phyloP scores from a whole-genome alignment of 2,329 filamentous ascomycete genomes.

The Coccinonectria pachysandricola region DNA sequence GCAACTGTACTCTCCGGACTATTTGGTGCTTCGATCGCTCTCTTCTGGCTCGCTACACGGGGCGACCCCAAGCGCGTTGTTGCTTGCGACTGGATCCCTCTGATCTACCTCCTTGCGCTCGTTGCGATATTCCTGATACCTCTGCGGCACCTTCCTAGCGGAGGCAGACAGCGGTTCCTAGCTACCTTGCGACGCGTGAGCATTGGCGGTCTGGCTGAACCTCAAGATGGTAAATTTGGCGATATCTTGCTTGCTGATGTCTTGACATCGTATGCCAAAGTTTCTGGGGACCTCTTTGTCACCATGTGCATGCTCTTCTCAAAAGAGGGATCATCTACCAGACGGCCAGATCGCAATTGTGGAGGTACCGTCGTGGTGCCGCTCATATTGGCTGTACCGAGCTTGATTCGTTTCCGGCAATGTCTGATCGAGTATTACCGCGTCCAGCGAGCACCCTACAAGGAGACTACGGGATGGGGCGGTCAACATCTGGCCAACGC shows the following conservation, averaged over 20 bases:
- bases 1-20: slow-evolving; percentile 66
- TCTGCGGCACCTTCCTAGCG: slow-evolving; percentile 54
- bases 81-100: slow-evolving; percentile 75
- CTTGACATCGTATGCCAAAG: slow-evolving; percentile 87
- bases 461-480: slow-evolving; percentile 57
- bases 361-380: slow-evolving; percentile 74
- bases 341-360: slow-evolving; percentile 69
- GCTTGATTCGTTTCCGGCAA: slow-evolving; percentile 77
- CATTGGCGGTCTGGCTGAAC: slow-evolving; percentile 76
- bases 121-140: slow-evolving; percentile 63
- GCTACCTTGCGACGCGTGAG: slow-evolving; percentile 66
- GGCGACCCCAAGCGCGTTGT: slow-evolving; percentile 60
- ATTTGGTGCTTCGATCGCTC: slow-evolving; percentile 58
- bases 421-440: slow-evolving; percentile 82
- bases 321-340: slow-evolving; percentile 60
- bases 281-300: slow-evolving; percentile 82
- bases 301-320: slow-evolving; percentile 85
- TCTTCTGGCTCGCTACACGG: slow-evolving; percentile 77
- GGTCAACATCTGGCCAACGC: slow-evolving; percentile 89
- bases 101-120: slow-evolving; percentile 68
- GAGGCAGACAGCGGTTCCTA: slow-evolving; percentile 67
- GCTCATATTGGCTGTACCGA: slow-evolving; percentile 73
- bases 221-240: slow-evolving; percentile 85
- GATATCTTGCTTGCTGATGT: slow-evolving; percentile 91
- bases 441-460: slow-evolving; percentile 48